Evolutionary conservation across 2,329 filamentous ascomycete species (phyloP).

Genomic region (Microdochium bolleyi): DNA sequence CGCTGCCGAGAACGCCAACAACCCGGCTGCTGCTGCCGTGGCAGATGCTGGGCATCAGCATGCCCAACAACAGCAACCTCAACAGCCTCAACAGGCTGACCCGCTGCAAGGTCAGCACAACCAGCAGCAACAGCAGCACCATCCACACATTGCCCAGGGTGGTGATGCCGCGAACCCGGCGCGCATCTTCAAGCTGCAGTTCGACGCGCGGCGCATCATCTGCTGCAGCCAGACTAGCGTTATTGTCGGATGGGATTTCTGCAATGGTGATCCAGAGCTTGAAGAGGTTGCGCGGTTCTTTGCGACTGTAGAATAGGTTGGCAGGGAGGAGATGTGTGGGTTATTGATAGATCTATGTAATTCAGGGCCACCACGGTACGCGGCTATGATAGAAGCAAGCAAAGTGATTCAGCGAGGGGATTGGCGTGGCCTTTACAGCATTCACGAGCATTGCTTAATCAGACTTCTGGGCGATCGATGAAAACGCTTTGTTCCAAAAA

Average conservation of each 20-base stretch:
- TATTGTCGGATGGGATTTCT: constrained; percentile 98
- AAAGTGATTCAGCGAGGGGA: too few species aligned
- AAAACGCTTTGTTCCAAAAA: too few species aligned
- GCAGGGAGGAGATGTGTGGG: too few species aligned
- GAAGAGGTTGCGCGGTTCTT: constrained; percentile 75
- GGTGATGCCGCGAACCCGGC: constrained; percentile 36
- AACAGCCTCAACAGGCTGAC: background rate
- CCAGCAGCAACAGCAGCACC: constrained; percentile 17
- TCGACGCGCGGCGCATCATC: constrained; percentile 86
- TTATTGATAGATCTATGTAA: too few species aligned
- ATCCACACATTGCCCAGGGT: constrained; percentile 35
- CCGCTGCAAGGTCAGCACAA: too few species aligned
- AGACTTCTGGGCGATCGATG: too few species aligned
- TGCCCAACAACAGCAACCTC: constrained; percentile 4
- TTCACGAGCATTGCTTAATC: too few species aligned
- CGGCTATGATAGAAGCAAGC: too few species aligned
- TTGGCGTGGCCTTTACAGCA: too few species aligned
- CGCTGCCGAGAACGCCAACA: background rate
- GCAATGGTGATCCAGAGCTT: constrained; percentile 73
- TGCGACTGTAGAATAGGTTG: constrained; percentile 43
- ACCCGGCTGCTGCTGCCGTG: constrained; percentile 2
- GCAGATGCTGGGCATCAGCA: constrained; percentile 7
- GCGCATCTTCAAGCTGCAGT: constrained; percentile 92
- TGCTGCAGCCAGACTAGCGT: constrained; percentile 87
- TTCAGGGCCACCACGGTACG: too few species aligned